A percentile compares a stretch with the other conserved stretches of the same genome.
phyloP scores from a whole-genome alignment of 2,329 filamentous ascomycete genomes.

The Huntiella moniliformis region DNA sequence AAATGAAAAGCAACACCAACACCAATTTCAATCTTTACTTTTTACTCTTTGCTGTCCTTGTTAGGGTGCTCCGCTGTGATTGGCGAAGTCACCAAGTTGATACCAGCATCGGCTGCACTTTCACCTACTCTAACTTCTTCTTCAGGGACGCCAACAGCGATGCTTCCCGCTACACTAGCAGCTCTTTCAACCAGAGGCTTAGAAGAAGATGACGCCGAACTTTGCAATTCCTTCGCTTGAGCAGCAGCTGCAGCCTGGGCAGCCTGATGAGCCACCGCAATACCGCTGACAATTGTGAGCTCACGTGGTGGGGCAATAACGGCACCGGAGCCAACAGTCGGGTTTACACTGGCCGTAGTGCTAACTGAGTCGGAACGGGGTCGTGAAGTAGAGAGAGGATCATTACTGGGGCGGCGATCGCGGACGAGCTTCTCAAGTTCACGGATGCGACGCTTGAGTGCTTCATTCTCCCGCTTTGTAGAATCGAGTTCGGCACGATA shows the following conservation, averaged over 20 bases:
- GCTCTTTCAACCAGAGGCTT: conserved; percentile 23
- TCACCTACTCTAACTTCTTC: conserved; percentile 43
- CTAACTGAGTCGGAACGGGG: conserved; percentile 37
- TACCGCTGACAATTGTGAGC: neutral
- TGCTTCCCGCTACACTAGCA: conserved; percentile 24
- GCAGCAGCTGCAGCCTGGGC: conserved; percentile 2
- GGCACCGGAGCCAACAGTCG: conserved; percentile 17
- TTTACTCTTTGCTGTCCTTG: conserved; percentile 1
- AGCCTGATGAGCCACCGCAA: neutral
- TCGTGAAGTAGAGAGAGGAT: conserved; percentile 18
- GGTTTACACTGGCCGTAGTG: conserved; percentile 26
- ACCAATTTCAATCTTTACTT: neutral
- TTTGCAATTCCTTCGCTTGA: neutral
- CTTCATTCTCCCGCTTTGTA: conserved; percentile 46
- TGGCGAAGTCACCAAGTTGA: conserved; percentile 11
- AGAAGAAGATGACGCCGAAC: conserved; percentile 19
- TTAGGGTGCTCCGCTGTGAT: neutral
- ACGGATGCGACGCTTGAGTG: conserved; percentile 38
- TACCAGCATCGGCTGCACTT: conserved; percentile 35
- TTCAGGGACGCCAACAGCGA: conserved; percentile 37
- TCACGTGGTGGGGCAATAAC: conserved; percentile 13
- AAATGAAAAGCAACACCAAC: neutral
- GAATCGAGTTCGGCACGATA: conserved; percentile 41
- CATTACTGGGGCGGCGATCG: conserved; percentile 29
- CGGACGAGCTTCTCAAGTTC: conserved; percentile 40